Evolutionary conservation across 768 basidiomycete genomes (phyloP).

Genomic region (Strobilomyces echinocephalus): DNA sequence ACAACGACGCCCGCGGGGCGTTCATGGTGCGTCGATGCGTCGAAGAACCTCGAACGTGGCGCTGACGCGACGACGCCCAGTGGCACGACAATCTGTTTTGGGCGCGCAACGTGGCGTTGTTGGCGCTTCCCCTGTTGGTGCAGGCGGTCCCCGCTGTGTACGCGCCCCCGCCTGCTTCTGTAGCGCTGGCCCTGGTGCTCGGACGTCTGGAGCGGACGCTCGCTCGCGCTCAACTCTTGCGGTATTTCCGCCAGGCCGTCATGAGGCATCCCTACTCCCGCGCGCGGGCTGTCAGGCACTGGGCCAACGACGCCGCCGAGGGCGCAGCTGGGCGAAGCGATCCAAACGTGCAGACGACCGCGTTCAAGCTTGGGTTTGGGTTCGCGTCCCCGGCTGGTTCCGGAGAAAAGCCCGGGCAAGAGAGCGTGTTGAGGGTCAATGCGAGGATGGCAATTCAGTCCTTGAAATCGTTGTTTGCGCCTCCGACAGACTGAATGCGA

Average conservation of each 20-base stretch:
- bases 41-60: background rate
- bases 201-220: constrained; percentile 35
- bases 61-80: constrained; percentile 31
- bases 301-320: constrained; percentile 51
- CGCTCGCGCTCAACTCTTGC: constrained; percentile 49
- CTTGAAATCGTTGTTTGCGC: constrained; percentile 22
- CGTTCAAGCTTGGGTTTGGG: constrained; percentile 42
- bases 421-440: constrained; percentile 23
- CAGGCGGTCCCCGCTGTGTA: constrained; percentile 38
- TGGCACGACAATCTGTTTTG: constrained; percentile 61
- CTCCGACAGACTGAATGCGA: constrained; percentile 16
- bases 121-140: constrained; percentile 49
- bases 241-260: constrained; percentile 52
- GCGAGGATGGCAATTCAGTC: constrained; percentile 27
- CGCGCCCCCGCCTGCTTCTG: constrained; percentile 29
- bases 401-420: constrained; percentile 9
- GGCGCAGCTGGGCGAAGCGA: constrained; percentile 48
- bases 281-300: constrained; percentile 47
- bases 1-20: constrained; percentile 33
- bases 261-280: constrained; percentile 50
- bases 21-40: constrained; percentile 35
- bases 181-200: constrained; percentile 18
- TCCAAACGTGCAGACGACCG: constrained; percentile 42
- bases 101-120: constrained; percentile 53
- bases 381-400: constrained; percentile 22